Evolutionary conservation across 208 protist species (phyloP).

Genomic region (Tritrichomonas musculus): DNA sequence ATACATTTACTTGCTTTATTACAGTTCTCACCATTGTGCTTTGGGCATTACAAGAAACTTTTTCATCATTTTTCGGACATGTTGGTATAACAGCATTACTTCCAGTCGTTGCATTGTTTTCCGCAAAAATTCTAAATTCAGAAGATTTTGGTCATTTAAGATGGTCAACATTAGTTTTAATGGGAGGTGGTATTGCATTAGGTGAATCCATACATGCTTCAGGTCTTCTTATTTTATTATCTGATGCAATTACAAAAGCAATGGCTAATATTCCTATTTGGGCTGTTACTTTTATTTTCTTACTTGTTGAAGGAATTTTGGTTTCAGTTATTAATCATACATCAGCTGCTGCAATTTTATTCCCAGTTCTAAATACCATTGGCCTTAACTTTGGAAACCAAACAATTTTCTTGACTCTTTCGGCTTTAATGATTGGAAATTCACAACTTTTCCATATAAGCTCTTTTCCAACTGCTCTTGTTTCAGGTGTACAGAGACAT

Average conservation of each 20-base stretch:
- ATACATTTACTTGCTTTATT: not conserved
- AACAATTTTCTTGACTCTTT: not conserved
- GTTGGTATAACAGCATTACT: not conserved
- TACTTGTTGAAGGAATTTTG: not conserved
- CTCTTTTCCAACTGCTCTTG: not conserved
- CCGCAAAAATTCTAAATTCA: not conserved
- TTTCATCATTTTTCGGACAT: not conserved
- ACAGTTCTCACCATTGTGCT: not conserved
- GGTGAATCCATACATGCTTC: not conserved
- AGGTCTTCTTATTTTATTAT: not conserved
- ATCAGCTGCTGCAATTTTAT: conserved; percentile 24
- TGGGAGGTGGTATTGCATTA: conserved; percentile 19
- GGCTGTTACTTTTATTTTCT: not conserved
- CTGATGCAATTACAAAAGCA: not conserved
- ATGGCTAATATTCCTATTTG: not conserved
- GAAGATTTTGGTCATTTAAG: not conserved
- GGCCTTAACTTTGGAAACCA: not conserved
- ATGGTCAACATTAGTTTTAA: conserved; percentile 15
- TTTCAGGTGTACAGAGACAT: not conserved
- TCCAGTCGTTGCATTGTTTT: not conserved
- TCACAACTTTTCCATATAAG: not conserved
- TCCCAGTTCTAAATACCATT: conserved; percentile 25
- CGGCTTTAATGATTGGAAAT: not conserved
- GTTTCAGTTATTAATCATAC: conserved; percentile 24
- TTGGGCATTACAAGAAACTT: conserved; percentile 10